Evolutionary conservation across 441 rosid genomes (phyloP).

Genomic region (Isatis lusitanica): DNA sequence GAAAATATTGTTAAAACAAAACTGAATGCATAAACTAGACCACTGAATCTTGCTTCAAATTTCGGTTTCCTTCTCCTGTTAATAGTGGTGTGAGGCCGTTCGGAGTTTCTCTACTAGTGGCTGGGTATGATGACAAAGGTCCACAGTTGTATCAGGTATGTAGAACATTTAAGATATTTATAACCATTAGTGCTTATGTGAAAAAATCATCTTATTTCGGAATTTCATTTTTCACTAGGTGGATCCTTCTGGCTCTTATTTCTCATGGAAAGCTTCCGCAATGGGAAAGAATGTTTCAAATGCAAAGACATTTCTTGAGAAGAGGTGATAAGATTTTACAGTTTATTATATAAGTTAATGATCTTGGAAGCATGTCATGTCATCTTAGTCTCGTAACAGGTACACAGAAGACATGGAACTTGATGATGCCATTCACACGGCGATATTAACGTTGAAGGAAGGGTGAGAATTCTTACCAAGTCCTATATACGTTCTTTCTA

Average conservation of each 20-base stretch:
- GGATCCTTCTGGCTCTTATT: constrained; percentile 98
- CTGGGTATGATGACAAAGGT: constrained; percentile 57
- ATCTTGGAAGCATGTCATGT: constrained; percentile 21
- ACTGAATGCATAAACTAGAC: not conserved
- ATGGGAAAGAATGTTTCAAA: constrained; percentile 99
- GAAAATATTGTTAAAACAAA: not conserved
- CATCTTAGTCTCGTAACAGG: constrained; percentile 41
- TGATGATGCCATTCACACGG: constrained; percentile 99
- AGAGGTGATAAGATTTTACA: constrained; percentile 53
- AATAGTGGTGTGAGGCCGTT: constrained; percentile 66
- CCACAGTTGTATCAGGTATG: constrained; percentile 62
- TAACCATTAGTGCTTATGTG: not conserved
- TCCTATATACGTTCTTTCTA: not conserved
- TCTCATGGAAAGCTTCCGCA: constrained; percentile 99
- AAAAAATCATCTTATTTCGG: not conserved
- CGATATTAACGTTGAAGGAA: constrained; percentile 91
- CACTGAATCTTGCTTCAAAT: not conserved
- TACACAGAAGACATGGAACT: constrained; percentile 99
- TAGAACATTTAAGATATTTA: not conserved
- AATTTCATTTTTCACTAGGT: constrained; percentile 46
- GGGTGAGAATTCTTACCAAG: constrained; percentile 55
- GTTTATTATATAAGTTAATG: not conserved
- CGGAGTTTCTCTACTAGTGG: constrained; percentile 62
- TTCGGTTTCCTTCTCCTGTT: constrained; percentile 16
- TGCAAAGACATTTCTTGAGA: constrained; percentile 98